A percentile compares a stretch with the other conserved stretches of the same genome.
phyloP scores from a whole-genome alignment of 192 early-diverging fungal genomes.

The Backusella liffmaniae region DNA sequence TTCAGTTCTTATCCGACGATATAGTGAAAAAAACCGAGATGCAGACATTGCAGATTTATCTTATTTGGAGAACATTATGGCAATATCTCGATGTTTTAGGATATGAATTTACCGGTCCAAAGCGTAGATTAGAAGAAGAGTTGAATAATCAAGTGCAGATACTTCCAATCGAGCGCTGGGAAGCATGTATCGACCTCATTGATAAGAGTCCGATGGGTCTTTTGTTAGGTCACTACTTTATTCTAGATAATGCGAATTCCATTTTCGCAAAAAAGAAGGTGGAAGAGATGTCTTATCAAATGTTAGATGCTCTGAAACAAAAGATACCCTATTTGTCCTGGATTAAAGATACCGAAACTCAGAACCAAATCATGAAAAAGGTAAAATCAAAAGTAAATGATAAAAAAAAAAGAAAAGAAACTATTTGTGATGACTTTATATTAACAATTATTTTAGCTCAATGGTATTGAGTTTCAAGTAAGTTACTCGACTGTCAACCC shows the following conservation, averaged over 20 bases:
- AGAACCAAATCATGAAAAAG: conserved; percentile 5
- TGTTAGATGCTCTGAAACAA: not conserved
- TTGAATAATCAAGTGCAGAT: conserved; percentile 44
- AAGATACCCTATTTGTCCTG: conserved; percentile 1
- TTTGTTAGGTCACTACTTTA: conserved; percentile 45
- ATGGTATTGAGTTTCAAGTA: conserved; percentile 11
- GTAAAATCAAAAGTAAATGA: not conserved
- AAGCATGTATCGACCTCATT: conserved; percentile 25
- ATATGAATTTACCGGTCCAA: conserved; percentile 38
- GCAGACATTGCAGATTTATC: conserved; percentile 46
- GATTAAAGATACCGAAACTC: not conserved
- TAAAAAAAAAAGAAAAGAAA: not conserved
- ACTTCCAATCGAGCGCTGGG: conserved; percentile 42
- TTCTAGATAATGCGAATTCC: conserved; percentile 17
- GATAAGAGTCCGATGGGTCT: conserved; percentile 35
- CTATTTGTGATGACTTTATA: not conserved
- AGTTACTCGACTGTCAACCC: conserved; percentile 2
- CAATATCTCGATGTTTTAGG: conserved; percentile 33
- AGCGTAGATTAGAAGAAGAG: conserved; percentile 29
- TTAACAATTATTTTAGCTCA: not conserved
- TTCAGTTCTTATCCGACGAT: conserved; percentile 6
- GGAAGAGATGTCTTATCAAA: conserved; percentile 5
- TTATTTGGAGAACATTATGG: conserved; percentile 49
- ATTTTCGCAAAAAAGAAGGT: conserved; percentile 1
- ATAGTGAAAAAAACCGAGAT: conserved; percentile 38